Base-by-base conservation (phyloP, 208 protist species). In the Trypanosoma platydactyli region DNA sequence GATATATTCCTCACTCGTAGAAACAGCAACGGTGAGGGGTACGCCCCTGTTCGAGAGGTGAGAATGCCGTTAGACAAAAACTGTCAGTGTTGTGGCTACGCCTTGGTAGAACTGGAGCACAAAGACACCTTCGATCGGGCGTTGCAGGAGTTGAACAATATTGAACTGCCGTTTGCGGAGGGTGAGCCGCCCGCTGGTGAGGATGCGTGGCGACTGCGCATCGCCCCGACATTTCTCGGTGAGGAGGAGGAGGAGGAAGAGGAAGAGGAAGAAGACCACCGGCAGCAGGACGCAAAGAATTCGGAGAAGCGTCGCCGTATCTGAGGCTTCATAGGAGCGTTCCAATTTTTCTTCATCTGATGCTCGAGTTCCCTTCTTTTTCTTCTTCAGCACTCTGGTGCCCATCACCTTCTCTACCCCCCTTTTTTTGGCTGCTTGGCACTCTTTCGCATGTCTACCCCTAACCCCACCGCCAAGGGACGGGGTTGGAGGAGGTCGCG, bases 71-170 rank as follows among this genome's bases (percentile, higher is more conserved):
- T 95, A 6, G 81, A 88, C 48, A 59, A 74, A 16, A 79, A 92
- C 60, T 88, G 84, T 64, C 54, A 68, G 58, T 93, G 89, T 67
- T 69, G 79, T 16, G 89, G 89, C n/a, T 89, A 89, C 56, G 89
- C 81, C 6, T 54, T 95, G 29, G 86, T 95, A 16, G 84, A 95
- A 74, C 20, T 95, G 54, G 71, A 82, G 22, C 60, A 62, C 0
- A 68, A 76, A n/a, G 81, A 79, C 42, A 81, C 75, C 40, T 92
- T 83, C 58, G 75, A 80, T 35, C 80, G 77, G 35, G 89, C 89
- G 1, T 46, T 92, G 29, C 51, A 51, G 2, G 81, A 89, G 69
- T 68, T 95, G 51, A 52, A 83, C 50, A 83, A 83, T 9, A 57
- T 71, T 5, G n/a, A 52, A 1, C 58, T 92, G 27, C 73, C 80